Base-by-base conservation (phyloP, 2,329 filamentous ascomycete species). In the Ascochyta koolunga region DNA sequence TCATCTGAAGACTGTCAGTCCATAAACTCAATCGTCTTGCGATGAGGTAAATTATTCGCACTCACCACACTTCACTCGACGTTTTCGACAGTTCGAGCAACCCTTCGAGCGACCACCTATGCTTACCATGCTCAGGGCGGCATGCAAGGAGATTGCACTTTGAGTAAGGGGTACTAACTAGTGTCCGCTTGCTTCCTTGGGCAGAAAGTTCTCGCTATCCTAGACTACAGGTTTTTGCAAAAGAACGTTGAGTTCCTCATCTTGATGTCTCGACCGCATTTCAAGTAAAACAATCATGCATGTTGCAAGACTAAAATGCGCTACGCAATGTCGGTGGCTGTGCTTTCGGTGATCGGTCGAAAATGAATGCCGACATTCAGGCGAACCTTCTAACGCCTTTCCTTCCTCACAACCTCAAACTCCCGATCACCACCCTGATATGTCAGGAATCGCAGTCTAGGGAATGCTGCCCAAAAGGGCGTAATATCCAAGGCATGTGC, bases 11-110 rank as follows among this genome's bases (percentile, higher is more conserved):
- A 1, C 13, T 1, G 49, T 60, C 25, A 62, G 45, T 15, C 16
- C 10, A 7, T 11, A 6, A 10, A 11, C 16, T 35, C 24, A 2
- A 35, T 7, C 11, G 11, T 40, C 21, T 24, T 24, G 22, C 22
- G 22, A 24, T 24, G 22, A 24, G 22, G 6, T 29, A 3, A 13
- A 36, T 8, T 21, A 10, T n/a, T 25, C 19, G 11, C 1, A 62
- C 67, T 48, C 50, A 69, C 67, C 67, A 32, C 67, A 70, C 46
- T 69, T 70, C 15, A 69, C 60, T 24, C 63, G 61, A 22, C 66
- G 59, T 32, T 60, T 60, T 16, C 66, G 64, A 51, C 66, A 70
- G n/a, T 65, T 58, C 4, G 58, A 40, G 36, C 67, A 70, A 18
- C 66, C 66, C 48, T 61, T 68, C 4, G 67, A 70, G 37, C 67